These are phyloP conservation scores for Paramyrothecium roridum DNA, from an alignment of 2,329 filamentous ascomycete genomes.

Conservation along the genomic window DNA sequence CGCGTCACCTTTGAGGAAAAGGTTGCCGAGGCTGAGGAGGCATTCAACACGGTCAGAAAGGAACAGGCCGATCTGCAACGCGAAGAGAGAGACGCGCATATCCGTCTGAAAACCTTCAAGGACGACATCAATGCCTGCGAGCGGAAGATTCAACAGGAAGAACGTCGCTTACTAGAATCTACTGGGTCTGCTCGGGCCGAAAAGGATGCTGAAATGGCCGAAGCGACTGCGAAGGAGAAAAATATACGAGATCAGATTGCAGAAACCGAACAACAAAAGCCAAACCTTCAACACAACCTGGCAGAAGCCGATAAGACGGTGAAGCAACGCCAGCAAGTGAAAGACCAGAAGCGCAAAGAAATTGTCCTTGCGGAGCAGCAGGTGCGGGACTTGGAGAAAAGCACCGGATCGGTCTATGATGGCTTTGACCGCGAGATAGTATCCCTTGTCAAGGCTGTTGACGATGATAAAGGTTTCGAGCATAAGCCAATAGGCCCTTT, in stretches of 20 bases:
- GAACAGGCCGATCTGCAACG: conserved; percentile 52
- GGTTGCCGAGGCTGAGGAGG: conserved; percentile 42
- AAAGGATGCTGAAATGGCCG: conserved; percentile 53
- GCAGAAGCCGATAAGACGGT: conserved; percentile 25
- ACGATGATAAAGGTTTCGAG: conserved; percentile 65
- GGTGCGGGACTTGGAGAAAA: conserved; percentile 48
- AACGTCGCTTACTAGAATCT: conserved; percentile 59
- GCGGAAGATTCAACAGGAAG: conserved; percentile 51
- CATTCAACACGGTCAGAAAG: conserved; percentile 49
- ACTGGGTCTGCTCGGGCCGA: conserved; percentile 67
- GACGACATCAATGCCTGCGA: conserved; percentile 42
- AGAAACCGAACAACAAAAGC: conserved; percentile 23
- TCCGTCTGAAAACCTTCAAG: conserved; percentile 52
- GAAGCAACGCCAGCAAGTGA: conserved; percentile 24
- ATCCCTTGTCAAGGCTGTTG: conserved; percentile 64
- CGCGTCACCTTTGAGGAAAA: conserved; percentile 43
- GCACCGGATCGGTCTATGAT: conserved; percentile 56
- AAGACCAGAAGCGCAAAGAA: conserved; percentile 49
- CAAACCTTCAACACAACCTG: conserved; percentile 27
- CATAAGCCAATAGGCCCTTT: conserved; percentile 79
- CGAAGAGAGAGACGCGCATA: conserved; percentile 64
- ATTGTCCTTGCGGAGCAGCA: conserved; percentile 45
- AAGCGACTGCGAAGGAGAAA: conserved; percentile 21
- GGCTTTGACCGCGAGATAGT: conserved; percentile 64
- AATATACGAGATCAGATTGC: conserved; percentile 21